Base-by-base conservation (phyloP, 2,329 filamentous ascomycete genomes). In the Thelonectria olida region DNA sequence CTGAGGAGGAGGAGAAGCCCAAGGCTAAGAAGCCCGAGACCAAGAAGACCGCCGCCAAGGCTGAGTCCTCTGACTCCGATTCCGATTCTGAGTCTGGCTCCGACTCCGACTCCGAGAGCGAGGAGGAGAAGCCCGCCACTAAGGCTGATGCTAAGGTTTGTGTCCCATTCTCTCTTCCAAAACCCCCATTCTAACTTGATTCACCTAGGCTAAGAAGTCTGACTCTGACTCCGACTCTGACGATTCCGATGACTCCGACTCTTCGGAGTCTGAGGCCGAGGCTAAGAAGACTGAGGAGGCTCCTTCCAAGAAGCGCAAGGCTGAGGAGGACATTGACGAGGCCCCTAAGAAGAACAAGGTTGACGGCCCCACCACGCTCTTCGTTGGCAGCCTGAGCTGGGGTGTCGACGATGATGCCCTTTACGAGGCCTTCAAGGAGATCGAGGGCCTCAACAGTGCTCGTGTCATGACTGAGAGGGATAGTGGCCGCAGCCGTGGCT, bases 351-450 rank as follows among this genome's bases (percentile, higher is more conserved):
- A 91, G 84, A 79, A 81, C 75, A 91, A 91, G 85, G 85, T 83
- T 34, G 85, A 88, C 58, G 78, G 63, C 38, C 64, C 76, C 34
- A 72, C 73, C 36, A 97, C 93, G 73, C 88, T 97, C 54, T 97
- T 97, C 79, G 88, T 93, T 67, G 94, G 94, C 70, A 95, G 93
- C 83, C 84, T 97, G 66, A 93, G 92, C 80, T 97, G 93, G 93
- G 92, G 90, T 75, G 84, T 97, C 54, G 92, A 96, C 71, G 94
- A 97, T 78, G 88, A 93, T 67, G 88, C 87, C 81, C 88, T 97
- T 66, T 85, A 86, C 68, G 86, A 90, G 72, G 91, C 95, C 77
- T 97, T 97, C 82, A 87, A 93, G 82, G 81, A 86, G 65, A 95
- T 90, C 73, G 90, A 90, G 66, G 90, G 90, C 73, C 84, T 96